Conservation (phyloP, 345 rosid genomes). For the Populus simonii region DNA sequence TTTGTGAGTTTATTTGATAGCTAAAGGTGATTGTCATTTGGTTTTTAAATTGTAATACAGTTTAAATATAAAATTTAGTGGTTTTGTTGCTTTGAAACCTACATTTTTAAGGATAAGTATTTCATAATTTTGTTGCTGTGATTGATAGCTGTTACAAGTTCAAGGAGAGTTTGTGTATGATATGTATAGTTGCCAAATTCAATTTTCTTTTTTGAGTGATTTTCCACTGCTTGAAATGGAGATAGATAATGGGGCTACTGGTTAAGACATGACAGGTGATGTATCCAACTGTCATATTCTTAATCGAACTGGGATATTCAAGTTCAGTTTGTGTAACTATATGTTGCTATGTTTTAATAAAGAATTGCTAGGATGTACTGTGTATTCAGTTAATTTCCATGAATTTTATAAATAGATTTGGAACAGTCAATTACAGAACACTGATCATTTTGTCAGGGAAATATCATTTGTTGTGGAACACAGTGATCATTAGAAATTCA, state of each 20-base stretch:
- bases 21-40: not conserved
- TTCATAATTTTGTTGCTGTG: not conserved
- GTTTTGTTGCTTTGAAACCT: not conserved
- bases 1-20: not conserved
- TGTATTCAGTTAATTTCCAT: not conserved
- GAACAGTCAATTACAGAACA: not conserved
- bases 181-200: not conserved
- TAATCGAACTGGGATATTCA: not conserved
- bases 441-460: not conserved
- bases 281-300: not conserved
- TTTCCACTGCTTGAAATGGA: not conserved
- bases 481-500: slow-evolving; percentile 20
- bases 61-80: not conserved
- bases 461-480: slow-evolving; percentile 12
- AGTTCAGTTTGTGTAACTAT: not conserved
- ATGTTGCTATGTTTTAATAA: not conserved
- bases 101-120: not conserved
- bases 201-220: not conserved
- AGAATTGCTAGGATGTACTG: not conserved
- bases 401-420: not conserved
- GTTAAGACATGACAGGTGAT: not conserved
- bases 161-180: not conserved
- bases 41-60: not conserved
- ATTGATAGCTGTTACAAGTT: not conserved
- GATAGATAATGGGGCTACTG: not conserved